Evolutionary conservation across 208 protist genomes (phyloP), one percentile per base, ranked within the genome.

Genomic region (Zelonia costaricensis): DNA sequence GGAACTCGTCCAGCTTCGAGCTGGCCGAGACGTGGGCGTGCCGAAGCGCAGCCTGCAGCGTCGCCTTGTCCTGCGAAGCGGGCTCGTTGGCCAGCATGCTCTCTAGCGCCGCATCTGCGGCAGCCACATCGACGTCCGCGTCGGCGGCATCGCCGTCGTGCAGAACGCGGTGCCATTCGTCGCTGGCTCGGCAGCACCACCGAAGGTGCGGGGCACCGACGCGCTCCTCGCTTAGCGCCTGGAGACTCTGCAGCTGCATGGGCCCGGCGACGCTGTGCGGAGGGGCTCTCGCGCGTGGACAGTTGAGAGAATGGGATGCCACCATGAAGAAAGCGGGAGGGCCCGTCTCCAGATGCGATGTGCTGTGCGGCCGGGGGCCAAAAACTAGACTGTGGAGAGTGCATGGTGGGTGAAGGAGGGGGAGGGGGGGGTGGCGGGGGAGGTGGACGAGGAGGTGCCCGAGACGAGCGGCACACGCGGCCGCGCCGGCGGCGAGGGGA

Each of bases 1-100:
- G 83, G 49, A 93, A 93, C 39, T 76, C 76, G 2, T 44, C 38
- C 1, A 39, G 16, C 12, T 71, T 63, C 0, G 64, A 33, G 31
- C 12, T 43, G 8, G 78, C 58, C 33, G 73, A 69, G 1, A 57
- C 61, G 25, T 68, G 28, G 31, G 47, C 47, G 3, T 52, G 7
- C 9, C 45, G 59, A 16, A 63, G 15, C 1, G 65, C 53, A 15
- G n/a, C 27, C 39, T 65, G 48, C 9, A 76, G 44, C 12, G 51
- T 52, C 10, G 67, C 58, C 0, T 0, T 7, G 9, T 4, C 49
- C 16, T 1, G 4, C 0, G n/a, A 1, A 3, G 53, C 18, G 15
- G 39, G 22, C 9, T 25, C 9, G 16, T 36, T 31, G 18, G 18
- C 23, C 13, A 54, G 4, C 61, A 63, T 46, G 0, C 38, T 16